phyloP scores from a whole-genome alignment of 352 stramenopile species.

The Globisporangium cylindrosporum region DNA sequence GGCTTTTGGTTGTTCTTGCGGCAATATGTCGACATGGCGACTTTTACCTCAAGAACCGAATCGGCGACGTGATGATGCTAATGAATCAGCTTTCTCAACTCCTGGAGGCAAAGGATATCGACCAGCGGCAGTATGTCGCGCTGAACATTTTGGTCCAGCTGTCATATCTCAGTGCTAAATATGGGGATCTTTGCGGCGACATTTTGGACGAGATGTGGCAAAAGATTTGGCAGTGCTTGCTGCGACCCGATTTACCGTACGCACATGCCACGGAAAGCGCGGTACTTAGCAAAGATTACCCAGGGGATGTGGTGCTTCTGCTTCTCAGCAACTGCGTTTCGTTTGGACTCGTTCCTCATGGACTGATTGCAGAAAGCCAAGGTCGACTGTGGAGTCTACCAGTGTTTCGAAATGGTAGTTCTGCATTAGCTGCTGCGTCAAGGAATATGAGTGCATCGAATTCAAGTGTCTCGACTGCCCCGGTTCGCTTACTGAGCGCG shows the following conservation, averaged over 20 bases:
- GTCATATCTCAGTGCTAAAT: conserved; percentile 31
- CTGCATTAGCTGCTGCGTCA: conserved; percentile 8
- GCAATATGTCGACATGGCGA: conserved; percentile 46
- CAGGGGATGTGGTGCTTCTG: conserved; percentile 48
- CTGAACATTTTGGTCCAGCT: conserved; percentile 52
- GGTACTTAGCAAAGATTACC: conserved; percentile 34
- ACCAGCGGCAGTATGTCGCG: conserved; percentile 44
- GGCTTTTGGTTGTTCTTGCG: conserved; percentile 45
- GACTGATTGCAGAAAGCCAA: conserved; percentile 30
- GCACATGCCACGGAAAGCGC: conserved; percentile 41
- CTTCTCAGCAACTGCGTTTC: conserved; percentile 47
- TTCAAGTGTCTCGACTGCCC: conserved; percentile 8
- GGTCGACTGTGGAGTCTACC: conserved; percentile 41
- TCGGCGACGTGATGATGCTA: conserved; percentile 58
- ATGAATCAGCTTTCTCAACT: conserved; percentile 43
- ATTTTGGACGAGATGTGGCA: conserved; percentile 43
- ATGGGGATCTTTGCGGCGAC: conserved; percentile 30
- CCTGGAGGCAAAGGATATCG: conserved; percentile 46
- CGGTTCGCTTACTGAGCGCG: conserved; percentile 17
- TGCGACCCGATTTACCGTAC: conserved; percentile 59
- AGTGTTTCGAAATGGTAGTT: conserved; percentile 27
- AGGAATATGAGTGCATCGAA: conserved; percentile 3
- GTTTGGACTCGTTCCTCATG: conserved; percentile 36
- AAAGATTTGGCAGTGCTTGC: conserved; percentile 42
- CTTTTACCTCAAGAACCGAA: conserved; percentile 50